A percentile compares a stretch with the other conserved stretches of the same genome.
Conservation (phyloP, 345 rosid genomes). For the Salix caprea region DNA sequence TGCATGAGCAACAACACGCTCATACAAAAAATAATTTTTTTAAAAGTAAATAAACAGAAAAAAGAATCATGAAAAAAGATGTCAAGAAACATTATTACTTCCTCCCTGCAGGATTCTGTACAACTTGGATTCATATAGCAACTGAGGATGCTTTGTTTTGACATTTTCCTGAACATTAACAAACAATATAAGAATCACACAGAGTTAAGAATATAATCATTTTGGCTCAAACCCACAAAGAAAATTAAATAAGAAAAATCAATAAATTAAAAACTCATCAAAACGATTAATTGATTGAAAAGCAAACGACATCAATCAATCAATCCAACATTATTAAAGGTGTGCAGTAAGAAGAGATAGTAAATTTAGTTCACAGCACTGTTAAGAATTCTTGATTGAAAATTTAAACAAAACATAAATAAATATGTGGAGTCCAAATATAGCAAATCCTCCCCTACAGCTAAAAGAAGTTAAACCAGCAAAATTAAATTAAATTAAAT, state of each 20-base stretch:
- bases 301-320: background rate
- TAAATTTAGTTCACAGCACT: background rate
- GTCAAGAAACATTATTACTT: conserved; percentile 42
- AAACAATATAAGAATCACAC: background rate
- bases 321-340: no score
- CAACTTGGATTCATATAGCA: conserved; percentile 80
- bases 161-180: conserved; percentile 62
- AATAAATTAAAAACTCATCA: background rate
- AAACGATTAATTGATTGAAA: background rate
- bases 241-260: background rate
- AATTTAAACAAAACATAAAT: no score
- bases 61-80: background rate
- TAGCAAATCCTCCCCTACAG: background rate
- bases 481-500: no score
- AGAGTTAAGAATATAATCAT: background rate
- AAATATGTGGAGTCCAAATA: background rate
- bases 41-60: conserved; percentile 2
- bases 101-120: conserved; percentile 96
- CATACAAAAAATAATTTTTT: background rate
- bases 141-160: conserved; percentile 93
- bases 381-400: no score
- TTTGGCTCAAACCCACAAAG: background rate
- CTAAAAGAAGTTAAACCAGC: no score
- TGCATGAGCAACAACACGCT: background rate
- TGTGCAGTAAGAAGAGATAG: background rate